Percentiles rank a stretch among this genome's conserved stretches.
Evolutionary conservation across 2,329 filamentous ascomycete species (phyloP).

Genomic region (Neophaeococcomyces mojaviensis): DNA sequence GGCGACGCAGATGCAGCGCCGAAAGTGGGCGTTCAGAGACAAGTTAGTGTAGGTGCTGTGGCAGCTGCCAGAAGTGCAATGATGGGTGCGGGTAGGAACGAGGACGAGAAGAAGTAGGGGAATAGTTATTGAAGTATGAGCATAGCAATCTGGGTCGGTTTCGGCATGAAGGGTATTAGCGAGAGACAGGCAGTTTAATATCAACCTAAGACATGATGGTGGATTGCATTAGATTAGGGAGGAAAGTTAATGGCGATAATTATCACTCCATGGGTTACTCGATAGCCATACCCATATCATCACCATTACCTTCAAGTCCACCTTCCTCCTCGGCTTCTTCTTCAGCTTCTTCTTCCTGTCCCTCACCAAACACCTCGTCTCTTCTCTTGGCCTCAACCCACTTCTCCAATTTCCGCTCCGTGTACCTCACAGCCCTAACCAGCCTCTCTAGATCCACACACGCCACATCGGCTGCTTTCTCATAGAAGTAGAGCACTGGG

Average conservation of each 20-base stretch:
- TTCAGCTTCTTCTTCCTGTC: background rate
- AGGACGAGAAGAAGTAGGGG: background rate
- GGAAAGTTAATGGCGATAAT: too few species aligned
- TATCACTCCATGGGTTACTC: too few species aligned
- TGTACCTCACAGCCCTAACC: conserved; percentile 42
- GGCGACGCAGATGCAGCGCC: background rate
- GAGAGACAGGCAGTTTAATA: too few species aligned
- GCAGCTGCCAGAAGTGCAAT: conserved; percentile 1
- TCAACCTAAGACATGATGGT: too few species aligned
- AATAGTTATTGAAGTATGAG: too few species aligned
- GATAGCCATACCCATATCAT: too few species aligned
- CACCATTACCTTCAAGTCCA: too few species aligned
- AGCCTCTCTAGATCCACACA: conserved; percentile 46
- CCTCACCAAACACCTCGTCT: conserved; percentile 20
- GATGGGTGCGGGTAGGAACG: background rate
- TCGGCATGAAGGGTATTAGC: too few species aligned
- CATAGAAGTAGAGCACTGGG: conserved; percentile 38
- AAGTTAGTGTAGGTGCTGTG: background rate
- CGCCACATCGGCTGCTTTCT: conserved; percentile 42
- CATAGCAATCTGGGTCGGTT: too few species aligned
- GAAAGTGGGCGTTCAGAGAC: background rate
- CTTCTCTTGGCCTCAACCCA: conserved; percentile 31
- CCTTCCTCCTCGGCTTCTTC: background rate
- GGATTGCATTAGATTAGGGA: too few species aligned
- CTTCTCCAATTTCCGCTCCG: conserved; percentile 40